Conservation (phyloP, 1,139 yeast species). For the Spencermartinsiella ligniputridi region DNA sequence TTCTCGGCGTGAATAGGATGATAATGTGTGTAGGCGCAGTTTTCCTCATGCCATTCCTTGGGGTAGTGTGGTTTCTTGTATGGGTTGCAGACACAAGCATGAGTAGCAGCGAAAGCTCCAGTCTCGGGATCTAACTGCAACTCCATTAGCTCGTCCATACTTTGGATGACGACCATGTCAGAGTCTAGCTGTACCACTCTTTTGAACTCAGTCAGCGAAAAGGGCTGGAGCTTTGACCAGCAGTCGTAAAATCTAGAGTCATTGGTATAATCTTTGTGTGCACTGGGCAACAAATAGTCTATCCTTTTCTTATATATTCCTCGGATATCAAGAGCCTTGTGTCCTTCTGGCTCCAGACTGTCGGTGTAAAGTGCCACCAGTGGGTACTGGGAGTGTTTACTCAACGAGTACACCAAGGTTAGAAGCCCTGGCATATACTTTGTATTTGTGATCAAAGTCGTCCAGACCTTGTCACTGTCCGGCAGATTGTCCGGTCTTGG, state of each 20-base stretch:
- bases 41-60: constrained; percentile 43
- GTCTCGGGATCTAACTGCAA: constrained; percentile 33
- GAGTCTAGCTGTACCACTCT: constrained; percentile 51
- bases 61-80: constrained; percentile 48
- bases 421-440: constrained; percentile 47
- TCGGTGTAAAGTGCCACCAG: constrained; percentile 49
- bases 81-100: constrained; percentile 59
- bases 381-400: constrained; percentile 42
- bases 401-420: constrained; percentile 45
- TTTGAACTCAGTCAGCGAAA: constrained; percentile 44
- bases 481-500: constrained; percentile 2
- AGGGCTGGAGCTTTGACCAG: constrained; percentile 55
- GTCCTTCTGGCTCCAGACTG: constrained; percentile 40
- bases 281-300: constrained; percentile 41
- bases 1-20: constrained; percentile 16
- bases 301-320: constrained; percentile 41
- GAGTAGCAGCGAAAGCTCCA: constrained; percentile 49
- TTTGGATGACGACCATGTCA: constrained; percentile 50
- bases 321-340: constrained; percentile 36
- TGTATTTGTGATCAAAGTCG: constrained; percentile 49
- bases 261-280: constrained; percentile 40
- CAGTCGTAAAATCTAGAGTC: constrained; percentile 54
- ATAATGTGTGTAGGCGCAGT: constrained; percentile 47
- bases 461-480: constrained; percentile 40
- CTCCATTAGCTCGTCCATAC: constrained; percentile 55